Conservation (phyloP, 176 grass and related monocot genomes). For the Rhynchospora tenuis region DNA sequence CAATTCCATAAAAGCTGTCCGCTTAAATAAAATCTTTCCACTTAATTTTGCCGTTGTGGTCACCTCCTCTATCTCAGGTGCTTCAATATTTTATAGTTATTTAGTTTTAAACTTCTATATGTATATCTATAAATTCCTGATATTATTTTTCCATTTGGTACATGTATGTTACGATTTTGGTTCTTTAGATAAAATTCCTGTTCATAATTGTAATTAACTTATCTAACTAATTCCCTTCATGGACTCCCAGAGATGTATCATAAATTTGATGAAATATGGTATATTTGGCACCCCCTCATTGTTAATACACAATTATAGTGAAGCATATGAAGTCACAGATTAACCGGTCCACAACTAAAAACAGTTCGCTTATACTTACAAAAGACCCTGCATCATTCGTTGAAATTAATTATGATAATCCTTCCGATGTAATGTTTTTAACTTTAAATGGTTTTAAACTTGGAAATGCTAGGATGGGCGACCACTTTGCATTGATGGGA, state of each 20-base stretch:
- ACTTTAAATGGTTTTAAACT: not conserved
- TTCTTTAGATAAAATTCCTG: not conserved
- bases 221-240: not conserved
- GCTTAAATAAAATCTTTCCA: not conserved
- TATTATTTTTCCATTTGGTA: not conserved
- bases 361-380: not conserved
- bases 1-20: not conserved
- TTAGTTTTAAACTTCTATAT: not conserved
- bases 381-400: not conserved
- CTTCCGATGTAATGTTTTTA: not conserved
- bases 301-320: not conserved
- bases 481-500: slow-evolving; percentile 54
- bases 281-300: not conserved
- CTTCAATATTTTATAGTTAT: not conserved
- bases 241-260: not conserved
- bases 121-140: too few relatives aligned
- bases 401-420: not conserved
- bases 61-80: slow-evolving; percentile 1
- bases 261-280: not conserved
- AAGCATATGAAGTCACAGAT: not conserved
- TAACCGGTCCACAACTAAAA: not conserved
- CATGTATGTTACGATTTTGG: not conserved
- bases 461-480: slow-evolving; percentile 33
- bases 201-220: not conserved
- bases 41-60: not conserved